Base-by-base conservation (phyloP, 208 protist genomes). In the Leishmania aethiopica region DNA sequence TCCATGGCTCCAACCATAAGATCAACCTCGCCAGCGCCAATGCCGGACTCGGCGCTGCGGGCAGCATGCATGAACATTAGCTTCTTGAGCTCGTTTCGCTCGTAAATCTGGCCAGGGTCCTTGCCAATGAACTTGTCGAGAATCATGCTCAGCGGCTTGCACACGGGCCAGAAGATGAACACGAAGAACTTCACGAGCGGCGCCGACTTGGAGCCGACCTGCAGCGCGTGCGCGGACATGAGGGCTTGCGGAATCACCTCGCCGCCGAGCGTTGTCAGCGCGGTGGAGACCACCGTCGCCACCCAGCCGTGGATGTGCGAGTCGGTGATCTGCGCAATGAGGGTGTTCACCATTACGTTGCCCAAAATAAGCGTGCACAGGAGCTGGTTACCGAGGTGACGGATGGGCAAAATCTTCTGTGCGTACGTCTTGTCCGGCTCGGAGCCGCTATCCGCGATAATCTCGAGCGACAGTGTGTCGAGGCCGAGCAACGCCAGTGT, bases 301-400 rank as follows among this genome's bases (percentile, higher is more conserved):
- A 97, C 75, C 90, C 96, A 96, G 35, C 96, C 95, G 86, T 92
- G 89, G 69, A 98, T 85, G 85, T 96, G 93, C 0, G 91, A 93
- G 84, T 96, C 91, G 19, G 97, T 98, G 72, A 99, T 94, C 81
- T 97, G 92, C 17, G 97, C 96, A 81, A 99, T 97, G 42, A 98
- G 91, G 47, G 96, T 94, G 90, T 99, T 99, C 49, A 99, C 98
- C 83, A 98, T 96, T 10, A 99, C 98, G 85, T 99, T 99, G 83
- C 98, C 98, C 28, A 99, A 79, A 79, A 99, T 97, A 47, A 99
- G 84, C 2, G 98, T 99, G 90, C 98, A 99, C 15, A 99, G 87
- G 35, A 99, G 89, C 67, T 99, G 94, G 85, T 99, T 99, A 74
- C 98, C 98, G 4, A 98, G 89, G 82, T 98, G 90, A 37, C 98